Conservation (phyloP, 2,329 filamentous ascomycete genomes). For the Aspergillus terreus region DNA sequence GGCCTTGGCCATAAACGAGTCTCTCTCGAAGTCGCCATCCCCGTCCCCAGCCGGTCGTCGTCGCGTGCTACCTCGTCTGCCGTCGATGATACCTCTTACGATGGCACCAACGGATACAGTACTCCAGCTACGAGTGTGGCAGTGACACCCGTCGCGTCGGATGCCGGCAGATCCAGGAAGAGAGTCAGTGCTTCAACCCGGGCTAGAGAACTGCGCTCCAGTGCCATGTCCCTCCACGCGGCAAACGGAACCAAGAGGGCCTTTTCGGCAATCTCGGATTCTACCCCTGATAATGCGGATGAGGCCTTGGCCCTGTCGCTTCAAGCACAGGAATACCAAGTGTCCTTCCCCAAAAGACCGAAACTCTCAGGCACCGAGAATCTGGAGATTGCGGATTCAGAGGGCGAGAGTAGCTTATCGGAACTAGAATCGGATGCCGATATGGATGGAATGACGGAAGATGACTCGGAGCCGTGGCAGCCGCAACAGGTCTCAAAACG, state of each 20-base stretch:
- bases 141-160: constrained; percentile 51
- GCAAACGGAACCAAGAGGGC: constrained; percentile 42
- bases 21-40: constrained; percentile 29
- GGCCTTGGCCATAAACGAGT: neutral
- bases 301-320: constrained; percentile 55
- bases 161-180: constrained; percentile 23
- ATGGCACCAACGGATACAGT: constrained; percentile 51
- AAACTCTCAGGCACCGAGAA: constrained; percentile 20
- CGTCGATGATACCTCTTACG: constrained; percentile 35
- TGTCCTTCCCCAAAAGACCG: constrained; percentile 33
- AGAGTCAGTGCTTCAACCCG: constrained; percentile 45
- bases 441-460: constrained; percentile 7
- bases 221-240: constrained; percentile 37
- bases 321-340: constrained; percentile 53
- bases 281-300: constrained; percentile 36
- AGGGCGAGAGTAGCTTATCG: constrained; percentile 12
- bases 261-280: constrained; percentile 40
- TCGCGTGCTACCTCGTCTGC: constrained; percentile 33
- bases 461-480: constrained; percentile 12
- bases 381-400: constrained; percentile 23
- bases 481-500: constrained; percentile 12
- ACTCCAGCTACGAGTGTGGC: constrained; percentile 61
- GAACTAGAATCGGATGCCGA: constrained; percentile 10
- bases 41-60: constrained; percentile 21
- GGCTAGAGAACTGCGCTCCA: constrained; percentile 46